Conservation (phyloP, 2,329 filamentous ascomycete species). For the Penicillium sp. region DNA sequence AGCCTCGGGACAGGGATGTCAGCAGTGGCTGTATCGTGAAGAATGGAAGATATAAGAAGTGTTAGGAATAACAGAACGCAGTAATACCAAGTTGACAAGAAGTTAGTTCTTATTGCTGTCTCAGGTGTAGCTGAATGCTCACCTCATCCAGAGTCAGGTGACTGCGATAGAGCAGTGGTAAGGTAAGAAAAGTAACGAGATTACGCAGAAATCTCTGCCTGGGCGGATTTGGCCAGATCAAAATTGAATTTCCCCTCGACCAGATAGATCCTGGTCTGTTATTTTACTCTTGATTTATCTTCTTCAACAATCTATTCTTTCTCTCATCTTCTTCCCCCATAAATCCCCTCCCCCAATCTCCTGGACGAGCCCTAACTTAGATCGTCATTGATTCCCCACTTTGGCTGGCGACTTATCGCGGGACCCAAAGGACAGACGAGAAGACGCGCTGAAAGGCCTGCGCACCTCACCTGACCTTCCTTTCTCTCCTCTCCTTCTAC, state of each 20-base stretch:
- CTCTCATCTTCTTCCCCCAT: constrained; percentile 1
- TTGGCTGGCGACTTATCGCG: constrained; percentile 33
- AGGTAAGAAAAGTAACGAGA: constrained; percentile 23
- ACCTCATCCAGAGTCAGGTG: constrained; percentile 21
- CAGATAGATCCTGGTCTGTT: not conserved
- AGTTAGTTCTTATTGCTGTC: not conserved
- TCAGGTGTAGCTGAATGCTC: constrained; percentile 4
- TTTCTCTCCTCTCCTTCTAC: constrained; percentile 32
- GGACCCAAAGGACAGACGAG: constrained; percentile 26
- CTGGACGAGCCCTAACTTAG: constrained; percentile 22
- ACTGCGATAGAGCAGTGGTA: constrained; percentile 23
- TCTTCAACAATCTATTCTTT: constrained; percentile 3
- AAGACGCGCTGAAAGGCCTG: constrained; percentile 34
- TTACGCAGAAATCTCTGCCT: constrained; percentile 32
- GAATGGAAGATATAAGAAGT: not conserved
- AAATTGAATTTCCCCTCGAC: constrained; percentile 2
- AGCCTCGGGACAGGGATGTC: not conserved
- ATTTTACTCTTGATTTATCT: constrained; percentile 1
- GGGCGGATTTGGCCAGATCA: constrained; percentile 1
- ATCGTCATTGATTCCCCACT: constrained; percentile 30
- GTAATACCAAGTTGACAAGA: not conserved
- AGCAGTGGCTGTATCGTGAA: not conserved
- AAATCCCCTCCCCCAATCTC: not conserved
- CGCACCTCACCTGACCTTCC: constrained; percentile 37
- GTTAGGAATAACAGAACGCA: not conserved